phyloP scores from a whole-genome alignment of 176 grass and related monocot species.

The Aechmea fasciata region DNA sequence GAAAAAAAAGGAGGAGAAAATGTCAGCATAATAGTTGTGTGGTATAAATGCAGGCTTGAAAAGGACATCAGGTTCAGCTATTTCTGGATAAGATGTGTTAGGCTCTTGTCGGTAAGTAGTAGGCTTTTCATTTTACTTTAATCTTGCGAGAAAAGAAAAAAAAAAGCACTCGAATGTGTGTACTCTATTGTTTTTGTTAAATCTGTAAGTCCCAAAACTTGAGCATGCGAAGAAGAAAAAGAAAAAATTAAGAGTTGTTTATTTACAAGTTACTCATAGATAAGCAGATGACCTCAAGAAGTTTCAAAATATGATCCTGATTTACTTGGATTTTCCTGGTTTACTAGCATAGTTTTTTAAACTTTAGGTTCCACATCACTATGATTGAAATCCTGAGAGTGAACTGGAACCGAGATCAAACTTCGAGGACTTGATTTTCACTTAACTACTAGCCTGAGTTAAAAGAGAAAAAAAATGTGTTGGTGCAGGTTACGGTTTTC shows the following conservation, averaged over 20 bases:
- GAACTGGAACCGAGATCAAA: not conserved
- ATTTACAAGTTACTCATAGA: constrained; percentile 7
- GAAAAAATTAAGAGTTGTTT: not conserved
- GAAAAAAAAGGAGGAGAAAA: too few species aligned
- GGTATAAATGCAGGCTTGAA: constrained; percentile 38
- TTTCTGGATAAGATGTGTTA: constrained; percentile 72
- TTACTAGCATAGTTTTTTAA: not conserved
- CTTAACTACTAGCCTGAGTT: not conserved
- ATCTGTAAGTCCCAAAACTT: not conserved
- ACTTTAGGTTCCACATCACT: too few species aligned
- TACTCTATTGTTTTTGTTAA: not conserved
- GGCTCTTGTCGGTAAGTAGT: constrained; percentile 47
- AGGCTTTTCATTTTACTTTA: not conserved
- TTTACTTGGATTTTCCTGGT: not conserved
- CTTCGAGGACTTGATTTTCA: too few species aligned
- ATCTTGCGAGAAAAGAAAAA: not conserved
- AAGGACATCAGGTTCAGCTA: constrained; percentile 99
- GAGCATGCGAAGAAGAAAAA: not conserved
- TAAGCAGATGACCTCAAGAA: not conserved
- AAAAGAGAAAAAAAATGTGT: not conserved
- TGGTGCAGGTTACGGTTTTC: constrained; percentile 73
- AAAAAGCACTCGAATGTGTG: not conserved
- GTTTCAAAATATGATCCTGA: not conserved
- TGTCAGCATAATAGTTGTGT: not conserved
- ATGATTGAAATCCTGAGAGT: not conserved